A percentile compares a stretch with the other conserved stretches of the same genome.
Evolutionary conservation across 2,329 filamentous ascomycete genomes (phyloP).

Genomic region (Pezizomycotina sp.): DNA sequence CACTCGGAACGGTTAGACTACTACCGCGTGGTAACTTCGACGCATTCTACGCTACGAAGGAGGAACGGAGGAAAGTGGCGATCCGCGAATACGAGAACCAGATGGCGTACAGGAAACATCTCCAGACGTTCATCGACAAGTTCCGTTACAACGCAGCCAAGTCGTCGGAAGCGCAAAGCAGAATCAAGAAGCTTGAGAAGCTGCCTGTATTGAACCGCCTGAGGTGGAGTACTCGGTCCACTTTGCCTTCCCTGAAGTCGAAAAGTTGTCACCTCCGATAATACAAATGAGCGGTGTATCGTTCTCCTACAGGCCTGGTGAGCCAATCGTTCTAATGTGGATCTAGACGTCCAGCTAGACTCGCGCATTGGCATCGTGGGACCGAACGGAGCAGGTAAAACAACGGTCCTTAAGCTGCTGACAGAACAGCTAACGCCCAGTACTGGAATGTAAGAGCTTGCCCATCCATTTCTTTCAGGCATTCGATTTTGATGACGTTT

Average conservation of each 20-base stretch:
- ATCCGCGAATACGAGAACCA: constrained; percentile 98
- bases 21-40: constrained; percentile 95
- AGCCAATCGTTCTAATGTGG: constrained; percentile 67
- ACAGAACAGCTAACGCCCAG: constrained; percentile 67
- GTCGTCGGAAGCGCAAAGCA: constrained; percentile 91
- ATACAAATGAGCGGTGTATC: constrained; percentile 89
- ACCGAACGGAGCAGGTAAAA: constrained; percentile 96
- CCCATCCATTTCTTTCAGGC: too few relatives aligned
- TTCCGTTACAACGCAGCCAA: constrained; percentile 99
- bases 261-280: constrained; percentile 92
- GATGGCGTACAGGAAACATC: constrained; percentile 79
- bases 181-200: constrained; percentile 96
- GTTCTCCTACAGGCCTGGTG: constrained; percentile 74
- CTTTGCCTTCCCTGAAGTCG: constrained; percentile 93
- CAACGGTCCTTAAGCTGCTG: constrained; percentile 92
- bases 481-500: too few relatives aligned
- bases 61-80: constrained; percentile 90
- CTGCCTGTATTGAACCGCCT: constrained; percentile 81
- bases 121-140: constrained; percentile 98
- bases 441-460: constrained; percentile 52
- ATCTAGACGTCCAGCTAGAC: constrained; percentile 92
- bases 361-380: constrained; percentile 98
- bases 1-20: constrained; percentile 95
- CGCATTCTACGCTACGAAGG: constrained; percentile 90
- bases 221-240: constrained; percentile 91